These are phyloP conservation scores for Paulownia fortunei DNA, from an alignment of 257 asterid species.

Conservation along the genomic window DNA sequence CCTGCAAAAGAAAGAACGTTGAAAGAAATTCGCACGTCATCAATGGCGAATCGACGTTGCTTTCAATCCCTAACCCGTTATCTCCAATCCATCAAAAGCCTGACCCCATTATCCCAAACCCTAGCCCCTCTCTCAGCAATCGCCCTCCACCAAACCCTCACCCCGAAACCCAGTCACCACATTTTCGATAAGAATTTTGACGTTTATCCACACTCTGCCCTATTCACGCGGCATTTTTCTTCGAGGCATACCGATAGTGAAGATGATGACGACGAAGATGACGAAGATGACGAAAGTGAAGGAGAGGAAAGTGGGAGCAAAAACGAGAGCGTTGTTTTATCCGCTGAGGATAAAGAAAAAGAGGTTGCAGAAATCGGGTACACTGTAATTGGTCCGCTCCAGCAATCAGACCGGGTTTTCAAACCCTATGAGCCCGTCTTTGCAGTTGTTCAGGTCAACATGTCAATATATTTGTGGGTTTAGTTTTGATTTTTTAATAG, in stretches of 20 bases:
- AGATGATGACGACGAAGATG: constrained; percentile 34
- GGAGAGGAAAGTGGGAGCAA: constrained; percentile 31
- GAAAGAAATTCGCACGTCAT: constrained; percentile 25
- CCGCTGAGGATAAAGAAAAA: constrained; percentile 45
- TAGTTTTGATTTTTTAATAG: neutral
- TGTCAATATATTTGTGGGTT: neutral
- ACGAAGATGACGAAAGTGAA: constrained; percentile 26
- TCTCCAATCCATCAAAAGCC: constrained; percentile 41
- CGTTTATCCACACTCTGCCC: constrained; percentile 20
- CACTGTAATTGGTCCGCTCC: constrained; percentile 71
- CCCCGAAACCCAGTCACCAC: constrained; percentile 29
- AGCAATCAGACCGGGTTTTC: constrained; percentile 60
- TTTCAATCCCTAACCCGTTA: constrained; percentile 44
- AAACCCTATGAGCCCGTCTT: constrained; percentile 73
- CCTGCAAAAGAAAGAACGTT: constrained; percentile 24
- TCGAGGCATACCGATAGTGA: constrained; percentile 39
- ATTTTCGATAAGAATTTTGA: constrained; percentile 20
- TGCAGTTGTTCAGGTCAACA: constrained; percentile 79
- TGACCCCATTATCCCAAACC: constrained; percentile 36
- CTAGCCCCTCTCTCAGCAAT: constrained; percentile 32
- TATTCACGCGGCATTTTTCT: constrained; percentile 41
- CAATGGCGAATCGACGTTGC: constrained; percentile 82
- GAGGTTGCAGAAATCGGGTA: constrained; percentile 80
- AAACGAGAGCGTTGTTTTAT: constrained; percentile 26
- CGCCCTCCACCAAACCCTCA: constrained; percentile 30